Percentiles rank a stretch among this genome's conserved stretches.
Conservation (phyloP, 2,329 filamentous ascomycete species). For the Acrocalymma vagum region DNA sequence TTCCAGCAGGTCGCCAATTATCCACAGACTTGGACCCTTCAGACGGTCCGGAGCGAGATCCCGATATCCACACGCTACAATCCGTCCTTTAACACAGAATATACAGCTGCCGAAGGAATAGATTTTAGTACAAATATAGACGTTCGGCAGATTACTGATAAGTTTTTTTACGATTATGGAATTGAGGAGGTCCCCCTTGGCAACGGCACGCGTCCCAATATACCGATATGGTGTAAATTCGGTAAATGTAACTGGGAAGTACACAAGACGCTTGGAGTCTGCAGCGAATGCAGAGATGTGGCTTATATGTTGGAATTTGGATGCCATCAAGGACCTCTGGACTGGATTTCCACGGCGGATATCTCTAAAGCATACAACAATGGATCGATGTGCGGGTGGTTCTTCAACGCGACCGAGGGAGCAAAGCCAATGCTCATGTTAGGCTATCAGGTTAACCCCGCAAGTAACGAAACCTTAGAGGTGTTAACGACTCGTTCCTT, state of each 20-base stretch:
- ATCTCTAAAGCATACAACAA: slow-evolving; percentile 2
- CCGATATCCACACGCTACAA: slow-evolving; percentile 4
- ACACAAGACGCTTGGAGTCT: slow-evolving; percentile 21
- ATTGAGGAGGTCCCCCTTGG: slow-evolving; percentile 8
- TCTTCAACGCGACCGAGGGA: slow-evolving; percentile 15
- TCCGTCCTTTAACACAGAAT: neutral
- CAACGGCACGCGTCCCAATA: slow-evolving; percentile 15
- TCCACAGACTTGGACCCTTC: slow-evolving; percentile 6
- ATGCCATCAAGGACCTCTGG: slow-evolving; percentile 8
- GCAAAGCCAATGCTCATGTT: slow-evolving; percentile 14
- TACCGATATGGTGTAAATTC: slow-evolving; percentile 18
- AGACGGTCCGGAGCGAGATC: slow-evolving; percentile 5
- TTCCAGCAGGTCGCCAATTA: slow-evolving; percentile 16
- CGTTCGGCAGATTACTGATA: slow-evolving; percentile 4
- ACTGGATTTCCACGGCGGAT: slow-evolving; percentile 11
- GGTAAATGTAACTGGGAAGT: slow-evolving; percentile 22
- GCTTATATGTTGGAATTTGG: slow-evolving; percentile 13
- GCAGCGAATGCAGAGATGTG: slow-evolving; percentile 16
- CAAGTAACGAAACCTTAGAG: slow-evolving; percentile 3
- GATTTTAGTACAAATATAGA: neutral
- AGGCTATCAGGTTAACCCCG: slow-evolving; percentile 12
- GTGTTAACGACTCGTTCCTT: slow-evolving; percentile 11
- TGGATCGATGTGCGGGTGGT: slow-evolving; percentile 19
- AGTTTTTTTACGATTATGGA: slow-evolving; percentile 12
- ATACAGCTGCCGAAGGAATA: neutral